A percentile compares a stretch with the other conserved stretches of the same genome.
Conservation (phyloP, 108 stramenopile genomes). For the Nitzschia sp. region DNA sequence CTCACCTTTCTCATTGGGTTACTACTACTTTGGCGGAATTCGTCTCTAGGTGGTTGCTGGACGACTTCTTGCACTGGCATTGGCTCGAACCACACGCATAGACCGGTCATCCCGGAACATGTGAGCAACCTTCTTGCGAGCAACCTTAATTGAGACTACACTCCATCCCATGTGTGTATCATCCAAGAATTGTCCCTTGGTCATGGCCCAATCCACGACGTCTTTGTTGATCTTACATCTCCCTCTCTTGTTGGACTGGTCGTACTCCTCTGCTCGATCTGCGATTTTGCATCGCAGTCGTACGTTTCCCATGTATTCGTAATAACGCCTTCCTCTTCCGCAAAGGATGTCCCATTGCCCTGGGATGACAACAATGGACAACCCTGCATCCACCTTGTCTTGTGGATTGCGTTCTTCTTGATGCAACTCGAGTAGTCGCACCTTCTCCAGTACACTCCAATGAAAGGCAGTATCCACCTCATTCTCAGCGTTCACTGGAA, state of each 20-base stretch:
- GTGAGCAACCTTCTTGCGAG: too few relatives aligned
- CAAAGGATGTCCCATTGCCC: constrained; percentile 17
- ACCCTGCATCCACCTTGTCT: too few relatives aligned
- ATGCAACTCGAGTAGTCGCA: too few relatives aligned
- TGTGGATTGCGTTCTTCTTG: too few relatives aligned
- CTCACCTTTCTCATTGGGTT: too few relatives aligned
- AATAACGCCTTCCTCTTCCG: constrained; percentile 23
- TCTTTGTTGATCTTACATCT: constrained; percentile 25
- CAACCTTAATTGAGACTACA: too few relatives aligned
- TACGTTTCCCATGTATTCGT: constrained; percentile 26
- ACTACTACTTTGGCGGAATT: too few relatives aligned
- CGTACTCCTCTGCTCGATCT: constrained; percentile 21
- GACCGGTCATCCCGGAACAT: too few relatives aligned
- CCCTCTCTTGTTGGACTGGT: constrained; percentile 19
- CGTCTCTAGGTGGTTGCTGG: too few relatives aligned
- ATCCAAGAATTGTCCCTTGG: constrained; percentile 10
- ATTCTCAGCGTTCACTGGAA: neutral
- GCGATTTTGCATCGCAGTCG: constrained; percentile 7
- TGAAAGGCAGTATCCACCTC: neutral
- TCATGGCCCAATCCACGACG: constrained; percentile 1
- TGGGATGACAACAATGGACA: neutral
- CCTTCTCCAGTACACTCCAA: too few relatives aligned
- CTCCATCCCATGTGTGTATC: neutral
- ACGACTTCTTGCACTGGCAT: too few relatives aligned
- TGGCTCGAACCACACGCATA: too few relatives aligned